Evolutionary conservation across 768 basidiomycete species (phyloP), one percentile per base, ranked within the genome.

Genomic region (Xerocomus spinulosus): DNA sequence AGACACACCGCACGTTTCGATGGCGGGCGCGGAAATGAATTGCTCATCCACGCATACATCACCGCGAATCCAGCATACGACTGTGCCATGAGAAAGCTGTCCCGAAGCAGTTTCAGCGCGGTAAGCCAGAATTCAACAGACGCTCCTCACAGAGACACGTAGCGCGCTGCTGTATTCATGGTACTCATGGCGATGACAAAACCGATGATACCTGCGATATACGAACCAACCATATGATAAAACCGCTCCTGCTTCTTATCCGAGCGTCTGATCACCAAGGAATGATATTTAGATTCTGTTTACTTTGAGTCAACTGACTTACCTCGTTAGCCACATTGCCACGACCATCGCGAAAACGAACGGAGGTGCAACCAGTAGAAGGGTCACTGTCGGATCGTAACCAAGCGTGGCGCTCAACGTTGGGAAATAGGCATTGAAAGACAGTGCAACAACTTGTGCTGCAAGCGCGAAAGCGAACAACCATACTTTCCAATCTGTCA

Each of bases 1-100:
- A 94, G 72, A 15, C 83, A 84, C 17, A 92, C 85, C 3, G 91
- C 87, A 18, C 92, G 83, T 66, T 93, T 94, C 28, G 83, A 81
- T 2, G 90, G 81, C 8, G 92, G 84, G 17, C 83, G 80, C 30
- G 88, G 82, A 67, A 94, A 74, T 21, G 75, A 73, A 55, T 73
- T 78, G 46, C 69, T 73, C 51, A 79, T 69, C 79, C 77, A 78
- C 17, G 75, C 68, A 53, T 66, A 54, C 57, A 87, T 82, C 52
- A 77, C 76, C 54, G 90, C 80, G 63, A 83, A 84, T 8, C 79
- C 87, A 4, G 82, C 76, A 58, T 87, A 85, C 3, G 80, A 79
- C 55, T 83, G 80, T 3, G 84, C 81, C 81, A 88, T 83, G 44
- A 90, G 67, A 67, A 92, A 89, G 14, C 85, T 87, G 49, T 43